phyloP scores from a whole-genome alignment of 345 rosid species.

The Gossypium anomalum region DNA sequence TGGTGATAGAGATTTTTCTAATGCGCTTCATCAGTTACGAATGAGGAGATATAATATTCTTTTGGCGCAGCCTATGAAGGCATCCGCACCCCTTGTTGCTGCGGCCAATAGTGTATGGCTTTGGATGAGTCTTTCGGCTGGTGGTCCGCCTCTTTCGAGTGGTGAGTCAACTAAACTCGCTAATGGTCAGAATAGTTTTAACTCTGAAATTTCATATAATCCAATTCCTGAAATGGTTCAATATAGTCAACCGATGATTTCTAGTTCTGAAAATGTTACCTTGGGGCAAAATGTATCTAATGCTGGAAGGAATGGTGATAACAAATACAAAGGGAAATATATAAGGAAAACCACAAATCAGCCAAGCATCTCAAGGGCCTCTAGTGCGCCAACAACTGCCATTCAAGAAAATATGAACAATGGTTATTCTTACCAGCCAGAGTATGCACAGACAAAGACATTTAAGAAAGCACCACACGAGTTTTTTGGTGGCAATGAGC shows the following conservation, averaged over 20 bases:
- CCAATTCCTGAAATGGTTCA: slow-evolving; percentile 29
- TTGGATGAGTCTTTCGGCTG: slow-evolving; percentile 68
- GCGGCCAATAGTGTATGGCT: slow-evolving; percentile 91
- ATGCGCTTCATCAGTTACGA: slow-evolving; percentile 87
- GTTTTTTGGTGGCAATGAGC: slow-evolving; percentile 43
- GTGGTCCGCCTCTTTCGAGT: slow-evolving; percentile 56
- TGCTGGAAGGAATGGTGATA: slow-evolving; percentile 34
- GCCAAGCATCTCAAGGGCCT: slow-evolving; percentile 36
- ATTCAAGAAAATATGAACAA: slow-evolving; percentile 38
- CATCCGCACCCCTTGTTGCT: slow-evolving; percentile 68
- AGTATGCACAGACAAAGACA: slow-evolving; percentile 38
- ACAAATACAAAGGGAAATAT: slow-evolving; percentile 36
- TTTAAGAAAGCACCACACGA: slow-evolving; percentile 85
- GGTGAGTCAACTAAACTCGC: slow-evolving; percentile 43
- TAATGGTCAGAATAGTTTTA: slow-evolving; percentile 23
- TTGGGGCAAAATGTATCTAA: slow-evolving; percentile 16
- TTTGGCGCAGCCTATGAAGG: slow-evolving; percentile 72
- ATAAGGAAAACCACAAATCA: slow-evolving; percentile 31
- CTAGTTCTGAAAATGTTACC: slow-evolving; percentile 22
- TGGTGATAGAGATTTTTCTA: slow-evolving; percentile 87
- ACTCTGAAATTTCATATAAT: slow-evolving; percentile 21
- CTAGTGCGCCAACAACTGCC: slow-evolving; percentile 29
- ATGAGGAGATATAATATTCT: slow-evolving; percentile 90
- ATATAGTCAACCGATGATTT: slow-evolving; percentile 31
- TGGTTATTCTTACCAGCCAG: slow-evolving; percentile 30